A percentile compares a stretch with the other conserved stretches of the same genome.
Evolutionary conservation across 192 early-diverging fungal genomes (phyloP).

Genomic region (Phlyctochytrium arcticum): DNA sequence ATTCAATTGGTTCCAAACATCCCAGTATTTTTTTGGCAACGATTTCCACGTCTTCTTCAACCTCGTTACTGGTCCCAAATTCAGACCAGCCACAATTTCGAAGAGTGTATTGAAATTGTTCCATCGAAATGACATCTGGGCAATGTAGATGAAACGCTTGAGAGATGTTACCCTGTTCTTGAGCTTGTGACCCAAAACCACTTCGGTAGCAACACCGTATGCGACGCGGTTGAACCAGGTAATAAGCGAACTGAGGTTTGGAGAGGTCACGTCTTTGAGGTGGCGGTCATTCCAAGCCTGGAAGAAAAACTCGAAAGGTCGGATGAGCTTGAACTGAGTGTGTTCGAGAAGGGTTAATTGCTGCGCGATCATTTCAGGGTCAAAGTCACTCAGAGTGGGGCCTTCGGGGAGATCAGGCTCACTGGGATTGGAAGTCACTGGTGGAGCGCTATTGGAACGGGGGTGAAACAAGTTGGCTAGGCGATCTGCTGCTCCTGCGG

Average conservation of each 20-base stretch:
- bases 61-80: conserved; percentile 65
- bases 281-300: conserved; percentile 36
- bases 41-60: conserved; percentile 64
- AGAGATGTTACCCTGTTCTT: conserved; percentile 42
- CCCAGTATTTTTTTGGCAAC: conserved; percentile 63
- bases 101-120: conserved; percentile 69
- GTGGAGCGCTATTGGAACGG: neutral
- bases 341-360: conserved; percentile 78
- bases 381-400: conserved; percentile 36
- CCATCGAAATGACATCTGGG: conserved; percentile 48
- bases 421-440: neutral
- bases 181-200: conserved; percentile 29
- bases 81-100: conserved; percentile 74
- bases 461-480: no score
- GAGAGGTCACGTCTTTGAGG: neutral
- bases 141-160: conserved; percentile 57
- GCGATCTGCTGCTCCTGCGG: no score
- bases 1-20: conserved; percentile 56
- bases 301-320: conserved; percentile 57
- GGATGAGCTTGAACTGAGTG: conserved; percentile 59
- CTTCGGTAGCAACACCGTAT: conserved; percentile 51
- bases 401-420: neutral
- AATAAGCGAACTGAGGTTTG: conserved; percentile 28
- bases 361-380: conserved; percentile 63
- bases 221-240: conserved; percentile 45